These are phyloP conservation scores for Daedaleopsis sinensis DNA, from an alignment of 768 basidiomycete genomes.

Conservation along the genomic window DNA sequence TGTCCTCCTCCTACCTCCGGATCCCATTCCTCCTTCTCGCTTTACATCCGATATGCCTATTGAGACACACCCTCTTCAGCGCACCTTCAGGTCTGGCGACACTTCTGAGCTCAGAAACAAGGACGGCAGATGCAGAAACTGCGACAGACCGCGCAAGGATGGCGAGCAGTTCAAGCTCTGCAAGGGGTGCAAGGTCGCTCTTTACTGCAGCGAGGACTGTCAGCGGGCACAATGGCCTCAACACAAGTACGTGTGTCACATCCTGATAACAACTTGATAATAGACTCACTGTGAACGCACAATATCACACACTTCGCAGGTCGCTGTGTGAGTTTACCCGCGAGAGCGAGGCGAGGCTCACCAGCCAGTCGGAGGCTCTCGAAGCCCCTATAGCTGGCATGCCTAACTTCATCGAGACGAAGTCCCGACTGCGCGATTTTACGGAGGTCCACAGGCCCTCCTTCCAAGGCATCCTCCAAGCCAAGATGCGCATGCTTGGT, in stretches of 20 bases:
- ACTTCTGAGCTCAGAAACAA: constrained; percentile 4
- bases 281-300: background rate
- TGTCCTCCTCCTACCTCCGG: no score
- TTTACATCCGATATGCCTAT: background rate
- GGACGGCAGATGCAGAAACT: background rate
- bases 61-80: constrained; percentile 1
- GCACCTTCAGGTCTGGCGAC: background rate
- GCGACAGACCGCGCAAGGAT: constrained; percentile 1
- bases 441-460: constrained; percentile 1
- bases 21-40: no score
- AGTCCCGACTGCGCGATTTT: constrained; percentile 1
- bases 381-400: background rate
- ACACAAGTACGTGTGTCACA: background rate
- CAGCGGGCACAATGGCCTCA: background rate
- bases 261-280: background rate
- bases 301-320: background rate
- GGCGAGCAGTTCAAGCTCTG: background rate
- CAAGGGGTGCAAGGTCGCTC: background rate
- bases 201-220: constrained; percentile 2
- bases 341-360: background rate
- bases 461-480: background rate
- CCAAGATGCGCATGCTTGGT: background rate
- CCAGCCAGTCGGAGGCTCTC: background rate
- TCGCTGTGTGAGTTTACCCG: background rate
- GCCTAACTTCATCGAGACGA: background rate